Evolutionary conservation across 768 basidiomycete genomes (phyloP), one percentile per base, ranked within the genome.

Genomic region (Collybiopsis luxurians): DNA sequence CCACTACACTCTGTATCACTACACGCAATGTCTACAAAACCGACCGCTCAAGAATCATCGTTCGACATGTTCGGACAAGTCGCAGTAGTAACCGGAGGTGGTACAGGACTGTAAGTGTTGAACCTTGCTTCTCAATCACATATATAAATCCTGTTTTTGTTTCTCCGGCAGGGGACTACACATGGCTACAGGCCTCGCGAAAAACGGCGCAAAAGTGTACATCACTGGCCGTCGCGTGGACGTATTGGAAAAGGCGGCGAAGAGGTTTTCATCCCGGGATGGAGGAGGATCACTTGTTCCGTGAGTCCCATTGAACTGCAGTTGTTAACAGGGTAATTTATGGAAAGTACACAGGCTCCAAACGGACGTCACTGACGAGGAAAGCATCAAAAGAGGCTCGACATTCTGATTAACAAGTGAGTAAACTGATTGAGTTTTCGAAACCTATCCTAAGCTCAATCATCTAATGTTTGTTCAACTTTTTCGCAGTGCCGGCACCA

Each of bases 321-420:
- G 31, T 13, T 13, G 31, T 6, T 13, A 34, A 44, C 42, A 5
- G 6, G 19, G 21, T 48, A 9, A 4, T 27, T 17, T 23, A 7
- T 48, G 24, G 6, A 9, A 46, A 46, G 44, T 23, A 12, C 11
- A 24, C 26, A 48, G 47, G 24, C 27, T 48, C 9, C 47, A 23
- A 28, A 48, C 24, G 47, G 47, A 48, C 26, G 47, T 48, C 24
- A 30, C 27, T 15, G 27, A 48, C 27, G 26, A 48, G 10, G 47
- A 48, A 28, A 24, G 23, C 23, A 48, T 48, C 27, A 31, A 49
- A 27, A 48, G 11, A 24, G 31, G 23, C 54, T 55, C 3, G 54
- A 55, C 21, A 55, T 55, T 23, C 54, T 55, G 19, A 43, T 55
- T 15, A 55, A 55, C 44, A 55, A 55, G 54, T 46, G 31, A n/a